phyloP scores from a whole-genome alignment of 176 grass and related monocot genomes.

The Secale cereale region DNA sequence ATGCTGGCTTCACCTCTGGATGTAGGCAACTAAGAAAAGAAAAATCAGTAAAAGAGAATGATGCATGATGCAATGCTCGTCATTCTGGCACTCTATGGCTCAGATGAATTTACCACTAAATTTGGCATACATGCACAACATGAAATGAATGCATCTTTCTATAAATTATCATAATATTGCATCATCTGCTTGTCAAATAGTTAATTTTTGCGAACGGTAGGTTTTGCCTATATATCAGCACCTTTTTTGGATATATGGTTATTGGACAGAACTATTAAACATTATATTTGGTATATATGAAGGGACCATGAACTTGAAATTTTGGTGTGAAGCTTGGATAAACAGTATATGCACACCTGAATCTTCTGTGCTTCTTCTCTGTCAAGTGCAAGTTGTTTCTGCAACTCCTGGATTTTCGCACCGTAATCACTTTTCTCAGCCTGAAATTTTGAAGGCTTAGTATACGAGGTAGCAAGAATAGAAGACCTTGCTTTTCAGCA shows the following conservation, averaged over 20 bases:
- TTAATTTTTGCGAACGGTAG: neutral
- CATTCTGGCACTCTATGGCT: neutral
- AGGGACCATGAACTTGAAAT: neutral
- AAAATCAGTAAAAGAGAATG: neutral
- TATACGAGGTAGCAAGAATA: conserved; percentile 17
- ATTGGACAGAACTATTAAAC: neutral
- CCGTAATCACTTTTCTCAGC: conserved; percentile 87
- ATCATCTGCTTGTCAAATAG: neutral
- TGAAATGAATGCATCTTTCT: neutral
- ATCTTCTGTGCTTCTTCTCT: conserved; percentile 91
- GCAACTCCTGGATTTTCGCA: conserved; percentile 86
- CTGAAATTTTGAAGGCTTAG: conserved; percentile 39
- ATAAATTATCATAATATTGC: neutral
- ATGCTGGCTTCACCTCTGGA: neutral
- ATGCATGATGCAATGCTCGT: neutral
- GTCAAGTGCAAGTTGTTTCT: conserved; percentile 90
- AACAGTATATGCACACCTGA: conserved; percentile 46
- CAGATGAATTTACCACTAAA: neutral
- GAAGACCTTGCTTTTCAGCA: neutral
- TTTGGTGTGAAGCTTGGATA: neutral
- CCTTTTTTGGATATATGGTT: neutral
- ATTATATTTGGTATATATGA: neutral
- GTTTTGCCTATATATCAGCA: neutral
- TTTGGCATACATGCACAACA: neutral
- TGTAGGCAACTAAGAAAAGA: neutral